Conservation (phyloP, 768 basidiomycete genomes). For the Kockovaella imperatae region DNA sequence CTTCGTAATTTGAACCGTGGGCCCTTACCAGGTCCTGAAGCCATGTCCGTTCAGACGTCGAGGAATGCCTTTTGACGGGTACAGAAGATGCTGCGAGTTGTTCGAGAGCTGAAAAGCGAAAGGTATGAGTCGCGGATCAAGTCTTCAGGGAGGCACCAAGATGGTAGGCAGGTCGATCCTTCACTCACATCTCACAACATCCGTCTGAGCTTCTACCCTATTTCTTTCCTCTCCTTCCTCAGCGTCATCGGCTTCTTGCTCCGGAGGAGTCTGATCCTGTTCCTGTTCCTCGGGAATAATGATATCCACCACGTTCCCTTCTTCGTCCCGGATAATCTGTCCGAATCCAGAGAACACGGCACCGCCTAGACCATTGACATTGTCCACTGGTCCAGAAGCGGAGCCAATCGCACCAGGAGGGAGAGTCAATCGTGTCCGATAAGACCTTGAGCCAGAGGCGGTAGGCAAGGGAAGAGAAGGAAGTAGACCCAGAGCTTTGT, state of each 20-base stretch:
- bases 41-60: conserved; percentile 61
- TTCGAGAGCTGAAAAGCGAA: conserved; percentile 54
- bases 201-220: conserved; percentile 46
- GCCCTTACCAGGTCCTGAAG: conserved; percentile 59
- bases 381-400: neutral
- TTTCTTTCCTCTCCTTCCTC: conserved; percentile 9
- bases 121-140: neutral
- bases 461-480: conserved; percentile 35
- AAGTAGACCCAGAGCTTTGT: conserved; percentile 41
- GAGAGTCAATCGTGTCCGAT: conserved; percentile 22
- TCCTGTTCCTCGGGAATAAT: conserved; percentile 58
- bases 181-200: conserved; percentile 46
- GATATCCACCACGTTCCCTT: conserved; percentile 65
- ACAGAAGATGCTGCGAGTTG: conserved; percentile 50
- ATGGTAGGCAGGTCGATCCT: neutral
- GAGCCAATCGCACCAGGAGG: conserved; percentile 10
- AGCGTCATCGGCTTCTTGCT: conserved; percentile 14
- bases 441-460: conserved; percentile 20
- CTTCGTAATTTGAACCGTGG: conserved; percentile 63
- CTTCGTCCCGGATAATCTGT: conserved; percentile 69
- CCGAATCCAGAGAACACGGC: too few relatives aligned
- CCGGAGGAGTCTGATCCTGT: conserved; percentile 35
- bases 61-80: conserved; percentile 56
- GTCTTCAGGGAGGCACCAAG: neutral
- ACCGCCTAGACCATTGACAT: too few relatives aligned